Base-by-base conservation (phyloP, 208 protist genomes). In the Trypanosoma boissoni region DNA sequence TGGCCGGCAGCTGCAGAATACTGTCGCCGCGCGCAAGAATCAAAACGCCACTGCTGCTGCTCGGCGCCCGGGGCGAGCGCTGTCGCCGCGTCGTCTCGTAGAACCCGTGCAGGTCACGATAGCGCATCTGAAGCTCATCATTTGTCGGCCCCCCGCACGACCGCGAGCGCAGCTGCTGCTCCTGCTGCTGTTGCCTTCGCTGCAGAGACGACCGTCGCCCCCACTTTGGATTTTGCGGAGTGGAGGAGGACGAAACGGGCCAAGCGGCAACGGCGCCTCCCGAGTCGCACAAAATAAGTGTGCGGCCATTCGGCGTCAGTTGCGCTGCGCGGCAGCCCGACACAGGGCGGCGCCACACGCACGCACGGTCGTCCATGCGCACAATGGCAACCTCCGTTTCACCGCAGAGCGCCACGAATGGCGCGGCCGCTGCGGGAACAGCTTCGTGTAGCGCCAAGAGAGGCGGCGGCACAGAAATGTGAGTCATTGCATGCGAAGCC, bases 81-180 rank as follows among this genome's bases (percentile, higher is more conserved):
- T n/a, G n/a, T n/a, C n/a, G n/a, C 26, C 46, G 51, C 7, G 53
- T 60, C 4, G 37, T 42, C 31, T 74, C 74, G 52, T 88, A 90
- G 56, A 77, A 88, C 21, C 76, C 86, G 6, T 74, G 66, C 18
- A 93, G 78, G 24, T 73, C 73, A 49, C 77, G 49, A 50, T 90
- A 85, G 48, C 86, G 80, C 26, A 71, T 72, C 23, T 59, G 64
- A 21, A 93, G 74, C 55, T 93, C 76, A 7, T 56, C 58, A 26
- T 53, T 83, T 4, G 86, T 78, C 27, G 83, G 86, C 0, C 68
- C 78, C 9, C 68, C 59, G 16, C 72, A 75, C 20, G 82, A 87
- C 12, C 39, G 50, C 31, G 76, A 76, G 24, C 85, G 75, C 20
- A 57, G 68, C 34, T n/a, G n/a, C 29, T 32, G 24, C 1, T 56